Evolutionary conservation across 139 green algal genomes (phyloP).

Genomic region (Dunaliella primolecta): DNA sequence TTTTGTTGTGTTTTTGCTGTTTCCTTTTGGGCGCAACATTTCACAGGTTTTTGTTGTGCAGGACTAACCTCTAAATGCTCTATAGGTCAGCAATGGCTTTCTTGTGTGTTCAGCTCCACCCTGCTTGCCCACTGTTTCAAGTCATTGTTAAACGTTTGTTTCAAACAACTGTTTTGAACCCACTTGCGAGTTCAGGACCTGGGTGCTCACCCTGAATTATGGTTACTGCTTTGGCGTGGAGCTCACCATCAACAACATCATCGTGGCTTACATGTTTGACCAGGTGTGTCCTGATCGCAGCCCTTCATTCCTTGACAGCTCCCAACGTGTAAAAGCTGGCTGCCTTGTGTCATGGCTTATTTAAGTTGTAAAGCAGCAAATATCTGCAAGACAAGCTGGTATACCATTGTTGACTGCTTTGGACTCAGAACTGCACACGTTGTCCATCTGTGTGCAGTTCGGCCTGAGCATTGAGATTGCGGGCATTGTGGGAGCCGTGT

Average conservation of each 20-base stretch:
- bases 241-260: constrained; percentile 83
- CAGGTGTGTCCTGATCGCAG: constrained; percentile 45
- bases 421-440: neutral
- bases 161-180: neutral
- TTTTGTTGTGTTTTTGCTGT: neutral
- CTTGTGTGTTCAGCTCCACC: no score
- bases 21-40: no score
- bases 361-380: neutral
- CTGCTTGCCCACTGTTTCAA: neutral
- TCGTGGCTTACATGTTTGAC: constrained; percentile 66
- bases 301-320: neutral
- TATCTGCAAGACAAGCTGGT: no score
- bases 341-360: neutral
- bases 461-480: constrained; percentile 42
- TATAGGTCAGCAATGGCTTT: no score
- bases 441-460: constrained; percentile 44
- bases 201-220: constrained; percentile 68
- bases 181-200: constrained; percentile 34
- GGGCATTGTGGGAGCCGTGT: constrained; percentile 65
- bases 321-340: neutral
- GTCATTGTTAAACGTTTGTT: neutral
- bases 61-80: no score
- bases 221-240: constrained; percentile 84
- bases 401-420: no score
- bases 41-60: no score